Conservation (phyloP, 768 basidiomycete species). For the Pleurotus giganteus region DNA sequence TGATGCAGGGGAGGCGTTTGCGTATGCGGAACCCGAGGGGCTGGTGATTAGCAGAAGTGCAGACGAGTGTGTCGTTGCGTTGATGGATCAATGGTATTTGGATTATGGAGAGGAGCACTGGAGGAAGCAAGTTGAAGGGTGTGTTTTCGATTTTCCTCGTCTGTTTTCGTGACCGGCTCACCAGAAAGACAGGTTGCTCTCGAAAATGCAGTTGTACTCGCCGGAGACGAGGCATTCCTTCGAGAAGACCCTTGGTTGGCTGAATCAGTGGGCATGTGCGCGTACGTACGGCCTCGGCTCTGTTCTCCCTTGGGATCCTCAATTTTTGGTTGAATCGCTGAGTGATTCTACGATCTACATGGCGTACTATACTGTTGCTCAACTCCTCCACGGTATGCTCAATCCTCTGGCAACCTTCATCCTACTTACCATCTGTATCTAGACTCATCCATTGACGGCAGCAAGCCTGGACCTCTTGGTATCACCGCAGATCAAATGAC, state of each 20-base stretch:
- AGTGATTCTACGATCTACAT: conserved; percentile 99
- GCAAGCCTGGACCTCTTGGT: conserved; percentile 75
- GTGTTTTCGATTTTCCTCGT: conserved; percentile 23
- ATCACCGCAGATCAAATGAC: conserved; percentile 92
- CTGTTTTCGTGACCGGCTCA: neutral
- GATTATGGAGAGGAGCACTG: conserved; percentile 94
- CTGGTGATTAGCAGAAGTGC: conserved; percentile 83
- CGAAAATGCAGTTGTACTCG: conserved; percentile 86
- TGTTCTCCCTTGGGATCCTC: conserved; percentile 93
- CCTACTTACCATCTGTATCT: conserved; percentile 6
- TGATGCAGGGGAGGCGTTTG: conserved; percentile 70
- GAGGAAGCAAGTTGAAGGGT: conserved; percentile 85
- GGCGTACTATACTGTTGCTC: conserved; percentile 94
- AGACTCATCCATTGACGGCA: conserved; percentile 78
- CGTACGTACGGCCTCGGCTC: conserved; percentile 95
- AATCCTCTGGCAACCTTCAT: neutral
- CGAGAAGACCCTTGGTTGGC: conserved; percentile 89
- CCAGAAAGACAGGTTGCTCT: conserved; percentile 54
- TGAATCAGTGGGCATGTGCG: conserved; percentile 99
- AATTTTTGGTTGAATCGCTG: conserved; percentile 94
- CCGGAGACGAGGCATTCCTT: conserved; percentile 92
- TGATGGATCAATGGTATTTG: conserved; percentile 99
- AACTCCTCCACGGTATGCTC: conserved; percentile 82
- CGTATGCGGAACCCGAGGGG: conserved; percentile 95
- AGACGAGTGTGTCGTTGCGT: conserved; percentile 97